These are phyloP conservation scores for Venturia asperata DNA, from an alignment of 2,329 filamentous ascomycete genomes.

Conservation along the genomic window DNA sequence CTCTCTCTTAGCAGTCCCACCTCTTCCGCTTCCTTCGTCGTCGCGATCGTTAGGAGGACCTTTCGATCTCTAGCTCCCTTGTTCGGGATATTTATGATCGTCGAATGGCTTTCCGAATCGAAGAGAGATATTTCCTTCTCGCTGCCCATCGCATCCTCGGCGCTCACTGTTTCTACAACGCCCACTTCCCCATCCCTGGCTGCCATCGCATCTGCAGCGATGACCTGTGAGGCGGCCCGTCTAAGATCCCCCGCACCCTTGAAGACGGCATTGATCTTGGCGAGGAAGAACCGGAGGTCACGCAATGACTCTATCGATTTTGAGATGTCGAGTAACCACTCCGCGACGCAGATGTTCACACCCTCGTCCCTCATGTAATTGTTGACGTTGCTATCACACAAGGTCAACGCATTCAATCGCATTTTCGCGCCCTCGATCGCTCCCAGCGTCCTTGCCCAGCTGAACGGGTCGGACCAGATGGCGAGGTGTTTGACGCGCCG, in stretches of 20 bases:
- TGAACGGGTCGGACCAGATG: neutral
- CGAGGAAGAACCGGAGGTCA: neutral
- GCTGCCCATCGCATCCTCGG: neutral
- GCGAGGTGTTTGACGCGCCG: neutral
- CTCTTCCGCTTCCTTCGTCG: conserved; percentile 1
- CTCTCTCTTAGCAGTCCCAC: neutral
- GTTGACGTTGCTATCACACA: neutral
- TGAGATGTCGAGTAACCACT: conserved; percentile 1
- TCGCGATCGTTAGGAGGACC: neutral
- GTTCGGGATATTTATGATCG: neutral
- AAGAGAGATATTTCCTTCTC: neutral
- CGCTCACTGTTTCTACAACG: neutral
- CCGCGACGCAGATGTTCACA: conserved; percentile 1
- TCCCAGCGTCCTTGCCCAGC: neutral
- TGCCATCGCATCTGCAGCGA: neutral
- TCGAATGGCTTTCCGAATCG: neutral
- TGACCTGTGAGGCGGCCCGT: neutral
- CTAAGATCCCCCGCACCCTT: neutral
- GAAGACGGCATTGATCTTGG: neutral
- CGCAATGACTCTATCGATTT: neutral
- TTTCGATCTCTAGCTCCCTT: neutral
- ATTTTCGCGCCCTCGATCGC: neutral
- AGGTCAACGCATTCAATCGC: neutral
- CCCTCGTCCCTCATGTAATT: conserved; percentile 12
- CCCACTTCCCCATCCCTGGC: neutral